phyloP scores from a whole-genome alignment of 768 basidiomycete species.

The Pleurotus citrinopileatus region DNA sequence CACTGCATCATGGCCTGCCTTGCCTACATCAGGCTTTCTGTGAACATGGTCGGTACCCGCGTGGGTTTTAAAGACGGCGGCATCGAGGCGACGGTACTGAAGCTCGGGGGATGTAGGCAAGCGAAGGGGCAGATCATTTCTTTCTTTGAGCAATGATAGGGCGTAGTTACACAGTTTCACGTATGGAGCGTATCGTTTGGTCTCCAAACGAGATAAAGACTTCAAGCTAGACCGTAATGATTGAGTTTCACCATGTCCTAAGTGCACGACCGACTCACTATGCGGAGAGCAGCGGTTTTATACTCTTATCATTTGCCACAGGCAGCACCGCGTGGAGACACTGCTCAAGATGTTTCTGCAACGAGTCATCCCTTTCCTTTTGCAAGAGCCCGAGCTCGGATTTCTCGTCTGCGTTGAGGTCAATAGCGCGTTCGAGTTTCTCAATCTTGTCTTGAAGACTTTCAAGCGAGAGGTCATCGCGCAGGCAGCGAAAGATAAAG shows the following conservation, averaged over 20 bases:
- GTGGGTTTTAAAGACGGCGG: not conserved
- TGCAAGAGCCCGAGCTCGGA: not conserved
- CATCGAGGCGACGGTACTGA: not conserved
- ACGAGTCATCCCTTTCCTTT: not conserved
- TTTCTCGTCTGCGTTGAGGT: not conserved
- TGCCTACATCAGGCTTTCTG: not conserved
- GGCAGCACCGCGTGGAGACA: not conserved
- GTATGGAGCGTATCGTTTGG: not conserved
- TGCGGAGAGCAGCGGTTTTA: not conserved
- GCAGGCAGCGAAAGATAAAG: not conserved
- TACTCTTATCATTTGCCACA: not conserved
- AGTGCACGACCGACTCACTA: not conserved
- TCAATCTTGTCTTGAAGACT: not conserved
- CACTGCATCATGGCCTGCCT: not conserved
- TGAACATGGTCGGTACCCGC: not conserved
- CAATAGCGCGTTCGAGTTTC: not conserved
- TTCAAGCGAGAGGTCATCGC: not conserved
- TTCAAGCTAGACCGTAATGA: not conserved
- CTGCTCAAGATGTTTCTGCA: not conserved
- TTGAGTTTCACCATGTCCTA: not conserved
- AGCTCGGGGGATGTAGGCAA: not conserved
- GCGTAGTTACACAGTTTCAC: not conserved
- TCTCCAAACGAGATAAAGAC: not conserved
- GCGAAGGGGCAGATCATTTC: not conserved
- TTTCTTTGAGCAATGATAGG: not conserved